Percentiles rank a stretch among this genome's conserved stretches.
These are phyloP conservation scores for Xylaria telfairii DNA, from an alignment of 495 filamentous ascomycete genomes.

Conservation along the genomic window DNA sequence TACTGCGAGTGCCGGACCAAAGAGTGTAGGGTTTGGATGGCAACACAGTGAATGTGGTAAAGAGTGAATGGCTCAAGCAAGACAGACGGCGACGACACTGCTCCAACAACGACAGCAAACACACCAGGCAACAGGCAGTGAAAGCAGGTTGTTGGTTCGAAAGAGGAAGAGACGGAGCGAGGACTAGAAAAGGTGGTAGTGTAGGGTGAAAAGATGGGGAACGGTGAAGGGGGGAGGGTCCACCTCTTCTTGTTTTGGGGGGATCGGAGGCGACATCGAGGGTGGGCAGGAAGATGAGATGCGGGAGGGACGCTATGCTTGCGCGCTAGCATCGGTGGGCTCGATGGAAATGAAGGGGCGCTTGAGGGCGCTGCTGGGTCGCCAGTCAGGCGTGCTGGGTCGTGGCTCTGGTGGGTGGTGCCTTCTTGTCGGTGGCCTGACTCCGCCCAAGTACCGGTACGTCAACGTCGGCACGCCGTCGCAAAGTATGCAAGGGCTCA, in stretches of 20 bases:
- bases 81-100: neutral
- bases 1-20: neutral
- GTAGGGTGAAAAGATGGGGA: constrained; percentile 30
- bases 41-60: neutral
- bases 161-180: constrained; percentile 22
- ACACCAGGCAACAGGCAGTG: neutral
- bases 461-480: neutral
- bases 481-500: constrained; percentile 1
- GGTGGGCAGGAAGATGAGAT: neutral
- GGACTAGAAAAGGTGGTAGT: constrained; percentile 19
- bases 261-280: constrained; percentile 8
- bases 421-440: neutral
- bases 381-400: constrained; percentile 9
- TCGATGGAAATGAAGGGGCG: constrained; percentile 26
- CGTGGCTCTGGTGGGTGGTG: neutral
- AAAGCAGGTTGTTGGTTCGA: neutral
- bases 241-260: neutral
- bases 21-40: neutral
- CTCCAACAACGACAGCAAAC: neutral
- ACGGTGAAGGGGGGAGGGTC: constrained; percentile 23
- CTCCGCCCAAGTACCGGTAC: constrained; percentile 14
- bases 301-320: neutral
- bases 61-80: constrained; percentile 4
- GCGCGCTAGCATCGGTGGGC: constrained; percentile 14
- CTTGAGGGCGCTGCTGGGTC: constrained; percentile 15